phyloP scores from a whole-genome alignment of 176 grass and related monocot species.

The Rhynchospora pubera region DNA sequence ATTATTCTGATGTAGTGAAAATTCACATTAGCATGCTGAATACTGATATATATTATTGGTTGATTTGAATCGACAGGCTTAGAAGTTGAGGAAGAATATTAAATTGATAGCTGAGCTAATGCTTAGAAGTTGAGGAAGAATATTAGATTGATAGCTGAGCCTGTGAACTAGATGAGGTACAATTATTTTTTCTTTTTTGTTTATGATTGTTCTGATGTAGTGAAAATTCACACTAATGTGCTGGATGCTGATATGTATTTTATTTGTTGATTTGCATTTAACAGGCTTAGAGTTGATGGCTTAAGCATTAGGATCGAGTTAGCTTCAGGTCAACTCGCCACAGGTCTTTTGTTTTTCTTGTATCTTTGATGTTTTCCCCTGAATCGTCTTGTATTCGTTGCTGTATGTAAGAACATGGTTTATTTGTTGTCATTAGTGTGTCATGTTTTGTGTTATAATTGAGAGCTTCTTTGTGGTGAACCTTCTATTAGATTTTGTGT shows the following conservation, averaged over 20 bases:
- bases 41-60: background rate
- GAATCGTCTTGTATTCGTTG: conserved; percentile 1
- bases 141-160: background rate
- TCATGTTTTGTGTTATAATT: background rate
- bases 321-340: background rate
- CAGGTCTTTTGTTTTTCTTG: background rate
- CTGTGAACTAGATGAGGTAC: conserved; percentile 22
- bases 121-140: too few species aligned
- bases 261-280: background rate
- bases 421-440: conserved; percentile 11
- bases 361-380: conserved; percentile 9
- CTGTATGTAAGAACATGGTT: background rate
- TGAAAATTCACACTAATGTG: background rate
- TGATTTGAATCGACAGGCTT: conserved; percentile 1
- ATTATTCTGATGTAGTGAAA: background rate
- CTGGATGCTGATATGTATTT: background rate
- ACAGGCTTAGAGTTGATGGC: conserved; percentile 1
- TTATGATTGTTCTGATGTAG: background rate
- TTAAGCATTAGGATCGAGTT: background rate
- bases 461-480: background rate
- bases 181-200: background rate
- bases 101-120: too few species aligned
- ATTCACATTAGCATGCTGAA: background rate
- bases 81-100: background rate
- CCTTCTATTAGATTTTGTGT: background rate